Base-by-base conservation (phyloP, 108 stramenopile species). In the Cylindrotheca closterium region DNA sequence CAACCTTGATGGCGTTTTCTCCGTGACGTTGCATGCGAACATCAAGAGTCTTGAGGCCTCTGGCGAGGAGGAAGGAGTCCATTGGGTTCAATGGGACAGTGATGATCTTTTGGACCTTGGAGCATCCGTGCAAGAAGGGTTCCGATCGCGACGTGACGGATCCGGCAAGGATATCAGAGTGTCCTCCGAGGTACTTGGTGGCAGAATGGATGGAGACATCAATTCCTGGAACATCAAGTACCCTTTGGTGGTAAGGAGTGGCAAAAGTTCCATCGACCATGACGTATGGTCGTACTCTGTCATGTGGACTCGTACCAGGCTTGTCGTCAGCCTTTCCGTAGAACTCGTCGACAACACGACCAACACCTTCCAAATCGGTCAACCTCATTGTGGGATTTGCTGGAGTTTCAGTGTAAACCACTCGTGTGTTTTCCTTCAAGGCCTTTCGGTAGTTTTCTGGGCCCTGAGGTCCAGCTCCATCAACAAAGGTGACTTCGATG, bases 221-320 rank as follows among this genome's bases (percentile, higher is more conserved):
- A 19, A 89, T 90, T 23, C 94, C 96, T 19, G 82, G 83, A 90
- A 65, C 32, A 81, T 78, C 73, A n/a, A 96, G 56, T 18, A 96
- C 95, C 42, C 79, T 81, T 68, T 96, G 96, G 68, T 94, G 85
- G 70, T 90, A 93, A 19, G 97, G 96, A 28, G 82, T 80, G 60
- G 92, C 85, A 63, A 97, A 97, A 4, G 97, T 97, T 79, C 87
- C 94, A 78, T 99, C 98, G 4, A 97, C 97, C 25, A 77, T 93
- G 46, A 96, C 62, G 3, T 92, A 26, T 48, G 50, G 56, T 45
- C 65, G 33, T 32, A 42, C 50, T 54, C 47, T 47, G 50, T 42
- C 42, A 25, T 66, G 33, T 0, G 58, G 34, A 0, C 48, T 25
- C 19, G 66, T 51, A 47, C 66, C 67, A 2, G 61, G 61, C 42